Conservation (phyloP, 306 rosid genomes). For the Hippophae tibetana region DNA sequence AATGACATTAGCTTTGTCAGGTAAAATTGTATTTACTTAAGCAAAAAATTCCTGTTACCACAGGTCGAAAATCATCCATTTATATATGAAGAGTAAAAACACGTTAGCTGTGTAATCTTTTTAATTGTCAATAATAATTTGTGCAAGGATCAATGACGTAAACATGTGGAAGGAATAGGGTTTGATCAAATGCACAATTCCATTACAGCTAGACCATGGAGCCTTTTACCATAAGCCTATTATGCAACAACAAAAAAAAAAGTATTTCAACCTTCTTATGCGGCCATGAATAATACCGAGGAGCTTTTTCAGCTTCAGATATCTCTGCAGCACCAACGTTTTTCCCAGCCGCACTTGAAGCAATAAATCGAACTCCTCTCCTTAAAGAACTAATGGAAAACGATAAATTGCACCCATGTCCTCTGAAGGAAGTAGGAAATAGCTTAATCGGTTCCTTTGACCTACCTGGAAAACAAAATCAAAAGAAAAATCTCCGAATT, state of each 20-base stretch:
- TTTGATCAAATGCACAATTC: not conserved
- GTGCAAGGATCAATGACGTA: no score
- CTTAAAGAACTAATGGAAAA: constrained; percentile 20
- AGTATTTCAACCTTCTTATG: constrained; percentile 43
- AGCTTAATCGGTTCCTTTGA: constrained; percentile 32
- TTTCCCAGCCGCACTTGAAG: constrained; percentile 25
- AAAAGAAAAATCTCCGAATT: not conserved
- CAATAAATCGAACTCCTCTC: constrained; percentile 28
- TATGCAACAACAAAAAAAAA: not conserved
- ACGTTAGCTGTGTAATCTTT: no score
- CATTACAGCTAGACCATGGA: not conserved
- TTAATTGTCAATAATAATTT: no score
- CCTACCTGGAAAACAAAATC: constrained; percentile 25
- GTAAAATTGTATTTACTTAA: no score
- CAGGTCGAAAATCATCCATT: no score
- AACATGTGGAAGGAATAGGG: no score
- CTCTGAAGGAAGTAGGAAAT: constrained; percentile 27
- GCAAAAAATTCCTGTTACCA: no score
- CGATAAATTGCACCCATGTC: constrained; percentile 21
- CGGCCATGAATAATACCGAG: constrained; percentile 49
- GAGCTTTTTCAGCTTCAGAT: constrained; percentile 36
- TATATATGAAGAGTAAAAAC: no score
- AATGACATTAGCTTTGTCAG: no score
- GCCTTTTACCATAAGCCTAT: not conserved
- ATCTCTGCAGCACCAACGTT: constrained; percentile 37